phyloP scores from a whole-genome alignment of 2,329 filamentous ascomycete genomes.

The Cryphonectria radicalis region DNA sequence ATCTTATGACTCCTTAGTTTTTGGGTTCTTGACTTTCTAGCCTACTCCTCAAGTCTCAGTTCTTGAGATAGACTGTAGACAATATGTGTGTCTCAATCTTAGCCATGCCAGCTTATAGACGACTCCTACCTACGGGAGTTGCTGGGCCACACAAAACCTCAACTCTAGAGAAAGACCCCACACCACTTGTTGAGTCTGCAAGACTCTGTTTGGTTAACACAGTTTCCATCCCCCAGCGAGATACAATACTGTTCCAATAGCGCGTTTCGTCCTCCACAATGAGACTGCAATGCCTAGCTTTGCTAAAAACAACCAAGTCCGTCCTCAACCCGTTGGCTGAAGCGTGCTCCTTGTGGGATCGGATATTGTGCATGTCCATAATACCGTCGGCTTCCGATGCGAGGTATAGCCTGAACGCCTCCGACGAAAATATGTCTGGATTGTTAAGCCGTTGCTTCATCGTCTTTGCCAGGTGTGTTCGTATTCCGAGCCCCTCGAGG shows the following conservation, averaged over 20 bases:
- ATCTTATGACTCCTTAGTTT: background rate
- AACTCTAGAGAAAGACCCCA: background rate
- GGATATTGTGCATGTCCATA: constrained; percentile 13
- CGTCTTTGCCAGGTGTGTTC: constrained; percentile 9
- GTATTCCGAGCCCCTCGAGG: constrained; percentile 19
- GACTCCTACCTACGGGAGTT: background rate
- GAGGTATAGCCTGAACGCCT: constrained; percentile 24
- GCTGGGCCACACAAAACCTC: background rate
- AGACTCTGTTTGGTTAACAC: background rate
- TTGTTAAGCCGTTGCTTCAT: constrained; percentile 22
- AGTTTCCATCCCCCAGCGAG: constrained; percentile 11
- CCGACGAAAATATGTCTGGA: constrained; percentile 14
- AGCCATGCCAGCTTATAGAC: background rate
- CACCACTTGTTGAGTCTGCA: background rate
- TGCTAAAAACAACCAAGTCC: constrained; percentile 12
- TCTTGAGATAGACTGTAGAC: background rate
- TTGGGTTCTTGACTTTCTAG: background rate
- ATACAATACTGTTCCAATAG: constrained; percentile 22
- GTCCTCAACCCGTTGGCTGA: constrained; percentile 14
- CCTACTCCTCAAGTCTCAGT: background rate
- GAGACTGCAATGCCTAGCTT: constrained; percentile 24
- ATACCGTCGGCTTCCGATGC: constrained; percentile 22
- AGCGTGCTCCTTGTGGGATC: constrained; percentile 18
- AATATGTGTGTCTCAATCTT: background rate
- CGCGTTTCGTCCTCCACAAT: constrained; percentile 19